Evolutionary conservation across 2,329 filamentous ascomycete species (phyloP), one percentile per base, ranked within the genome.

Genomic region (Sordariomycetes sp.): DNA sequence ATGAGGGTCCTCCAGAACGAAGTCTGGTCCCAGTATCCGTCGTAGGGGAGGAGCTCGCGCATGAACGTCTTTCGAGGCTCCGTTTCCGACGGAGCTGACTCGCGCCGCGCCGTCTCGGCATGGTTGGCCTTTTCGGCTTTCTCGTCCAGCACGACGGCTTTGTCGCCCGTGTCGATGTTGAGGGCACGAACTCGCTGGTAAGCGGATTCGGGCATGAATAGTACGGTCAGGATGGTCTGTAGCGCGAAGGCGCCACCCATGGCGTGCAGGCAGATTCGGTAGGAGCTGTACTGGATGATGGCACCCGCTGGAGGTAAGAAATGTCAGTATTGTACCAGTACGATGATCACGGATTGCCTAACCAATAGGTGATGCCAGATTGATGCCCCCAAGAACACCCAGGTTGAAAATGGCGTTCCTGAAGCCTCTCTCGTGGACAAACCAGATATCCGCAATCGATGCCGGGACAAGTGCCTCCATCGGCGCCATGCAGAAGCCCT

Each of bases 131-230:
- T 62, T 18, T 63, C 61, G 25, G 24, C n/a, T 22, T 40, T 54
- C 12, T 40, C 60, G 5, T 59, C 59, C 35, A 59, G 35, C 43
- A 59, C 57, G 34, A 58, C 50, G 12, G 37, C 43, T 28, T 60
- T 55, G 10, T 65, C 63, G 4, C 66, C 20, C 6, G 57, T 59
- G 24, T 59, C 57, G 40, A 59, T 59, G 28, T 59, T 28, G 25
- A 55, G 57, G 5, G 66, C 64, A n/a, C 65, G 65, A 18, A 50
- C 59, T 20, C 71, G 63, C 35, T 64, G 61, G 60, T 67, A 74
- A 1, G 72, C 71, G 0, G 71, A 70, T 59, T 74, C 72, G 6
- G 72, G 72, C 72, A 74, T 74, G 65, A 71, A 74, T 60, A 75
- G 68, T 55, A 74, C 67, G 5, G 70, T 70, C 58, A 74, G 61